Base-by-base conservation (phyloP, 768 basidiomycete genomes). In the Mycena metata region DNA sequence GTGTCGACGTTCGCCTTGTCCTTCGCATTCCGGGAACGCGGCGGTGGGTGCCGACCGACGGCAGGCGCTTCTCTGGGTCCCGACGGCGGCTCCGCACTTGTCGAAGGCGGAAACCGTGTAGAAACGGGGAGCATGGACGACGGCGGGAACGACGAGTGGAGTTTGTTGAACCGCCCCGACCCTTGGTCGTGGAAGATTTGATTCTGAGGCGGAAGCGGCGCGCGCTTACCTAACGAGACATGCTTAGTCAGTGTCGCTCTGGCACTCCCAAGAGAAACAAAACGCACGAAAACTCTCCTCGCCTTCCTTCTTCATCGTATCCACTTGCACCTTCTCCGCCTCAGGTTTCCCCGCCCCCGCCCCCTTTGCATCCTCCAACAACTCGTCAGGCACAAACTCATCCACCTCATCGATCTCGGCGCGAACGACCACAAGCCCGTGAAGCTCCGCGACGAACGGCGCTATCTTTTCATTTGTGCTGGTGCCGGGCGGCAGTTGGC, bases 311-410 rank as follows among this genome's bases (percentile, higher is more conserved):
- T 39, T 17, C 62, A 46, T 26, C 4, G 33, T n/a, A 41, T 55
- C 52, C 30, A 39, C 58, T n/a, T 46, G 30, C 42, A 47, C 33
- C 51, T 46, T 58, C 33, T 64, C 46, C 5, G 49, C 24, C 42
- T 43, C 58, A 15, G 63, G 39, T 52, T 36, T 24, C 23, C 39
- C 67, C 43, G 41, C 36, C 23, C 39, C 64, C 43, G 41, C 36
- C 39, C 60, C 43, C 59, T 60, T 69, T 23, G 61, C 50, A 55
- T 68, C 63, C 58, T 67, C 70, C 3, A 68, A 36, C 26, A 71
- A 45, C 66, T 71, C 69, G 59, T 71, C 69, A 49, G 69, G 69
- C 26, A 71, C 70, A 47, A 46, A 68, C 41, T 11, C 50, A 45
- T 71, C 70, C 30, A 45, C 58, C 19, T 11, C n/a, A 47, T 71